Percentiles rank a stretch among this genome's conserved stretches.
Evolutionary conservation across 2,329 filamentous ascomycete genomes (phyloP).

Genomic region (Lithohypha guttulata): DNA sequence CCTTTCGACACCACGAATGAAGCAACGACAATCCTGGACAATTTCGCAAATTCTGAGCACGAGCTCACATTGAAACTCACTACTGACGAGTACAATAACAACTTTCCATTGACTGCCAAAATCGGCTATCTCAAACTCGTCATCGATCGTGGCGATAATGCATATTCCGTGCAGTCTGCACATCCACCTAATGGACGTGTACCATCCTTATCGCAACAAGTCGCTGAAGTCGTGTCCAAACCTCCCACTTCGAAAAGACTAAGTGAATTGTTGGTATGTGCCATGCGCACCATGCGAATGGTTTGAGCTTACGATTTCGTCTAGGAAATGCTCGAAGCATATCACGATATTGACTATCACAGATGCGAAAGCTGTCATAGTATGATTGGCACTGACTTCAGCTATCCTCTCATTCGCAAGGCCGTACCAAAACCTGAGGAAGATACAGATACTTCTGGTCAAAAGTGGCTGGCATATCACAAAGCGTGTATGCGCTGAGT

Average conservation of each 20-base stretch:
- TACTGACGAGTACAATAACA: too few relatives aligned
- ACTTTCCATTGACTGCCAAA: slow-evolving; percentile 3
- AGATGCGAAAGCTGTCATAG: slow-evolving; percentile 5
- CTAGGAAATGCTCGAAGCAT: slow-evolving; percentile 5
- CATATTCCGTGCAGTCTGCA: slow-evolving; percentile 2
- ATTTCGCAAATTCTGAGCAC: slow-evolving; percentile 1
- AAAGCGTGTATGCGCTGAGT: neutral
- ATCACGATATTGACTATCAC: slow-evolving; percentile 1
- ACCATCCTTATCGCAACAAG: slow-evolving; percentile 1
- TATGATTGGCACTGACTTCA: slow-evolving; percentile 1
- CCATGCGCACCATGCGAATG: neutral
- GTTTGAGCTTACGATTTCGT: neutral
- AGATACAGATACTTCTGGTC: neutral
- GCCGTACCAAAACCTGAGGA: neutral
- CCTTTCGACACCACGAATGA: slow-evolving; percentile 1
- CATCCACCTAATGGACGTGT: neutral
- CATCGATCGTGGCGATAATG: neutral
- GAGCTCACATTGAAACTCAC: neutral
- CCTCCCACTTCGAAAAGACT: neutral
- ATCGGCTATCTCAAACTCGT: neutral
- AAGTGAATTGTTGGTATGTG: slow-evolving; percentile 1
- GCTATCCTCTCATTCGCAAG: slow-evolving; percentile 1
- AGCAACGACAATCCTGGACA: neutral
- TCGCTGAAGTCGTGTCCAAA: neutral
- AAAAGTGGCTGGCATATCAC: slow-evolving; percentile 4